Evolutionary conservation across 441 rosid genomes (phyloP).

Genomic region (Lepidium campestre): DNA sequence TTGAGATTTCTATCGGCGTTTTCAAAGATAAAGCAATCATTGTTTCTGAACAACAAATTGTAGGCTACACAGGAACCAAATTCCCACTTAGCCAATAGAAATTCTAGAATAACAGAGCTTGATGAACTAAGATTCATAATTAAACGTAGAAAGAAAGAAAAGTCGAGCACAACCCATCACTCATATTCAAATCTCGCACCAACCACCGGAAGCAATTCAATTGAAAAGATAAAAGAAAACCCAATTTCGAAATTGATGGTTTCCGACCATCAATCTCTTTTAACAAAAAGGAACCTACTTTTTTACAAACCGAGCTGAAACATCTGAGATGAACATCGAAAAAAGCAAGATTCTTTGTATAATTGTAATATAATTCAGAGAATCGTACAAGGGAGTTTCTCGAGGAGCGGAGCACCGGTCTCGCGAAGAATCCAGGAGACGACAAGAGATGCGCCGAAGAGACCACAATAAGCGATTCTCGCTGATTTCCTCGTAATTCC

Average conservation of each 20-base stretch:
- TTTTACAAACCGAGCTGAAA: not conserved
- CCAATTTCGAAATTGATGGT: conserved; percentile 8
- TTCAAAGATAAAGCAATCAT: not conserved
- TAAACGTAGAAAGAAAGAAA: not conserved
- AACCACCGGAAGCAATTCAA: not conserved
- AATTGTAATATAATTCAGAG: not conserved
- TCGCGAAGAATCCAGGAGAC: conserved; percentile 91
- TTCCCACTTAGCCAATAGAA: not conserved
- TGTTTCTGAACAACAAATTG: not conserved
- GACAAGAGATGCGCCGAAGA: conserved; percentile 81
- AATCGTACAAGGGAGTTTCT: conserved; percentile 66
- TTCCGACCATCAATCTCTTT: not conserved
- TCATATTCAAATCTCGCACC: not conserved
- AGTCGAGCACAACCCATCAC: not conserved
- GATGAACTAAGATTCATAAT: not conserved
- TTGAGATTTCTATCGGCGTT: not conserved
- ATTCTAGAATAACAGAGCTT: not conserved
- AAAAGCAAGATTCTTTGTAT: not conserved
- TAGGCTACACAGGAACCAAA: conserved; percentile 3
- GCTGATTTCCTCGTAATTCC: conserved; percentile 81
- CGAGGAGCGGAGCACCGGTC: conserved; percentile 70
- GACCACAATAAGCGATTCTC: conserved; percentile 88
- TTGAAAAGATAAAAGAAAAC: not conserved
- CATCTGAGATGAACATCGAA: not conserved
- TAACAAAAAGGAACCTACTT: not conserved